A percentile compares a stretch with the other conserved stretches of the same genome.
phyloP scores from a whole-genome alignment of 2,329 filamentous ascomycete genomes.

The Neopestalotiopsis rosae region DNA sequence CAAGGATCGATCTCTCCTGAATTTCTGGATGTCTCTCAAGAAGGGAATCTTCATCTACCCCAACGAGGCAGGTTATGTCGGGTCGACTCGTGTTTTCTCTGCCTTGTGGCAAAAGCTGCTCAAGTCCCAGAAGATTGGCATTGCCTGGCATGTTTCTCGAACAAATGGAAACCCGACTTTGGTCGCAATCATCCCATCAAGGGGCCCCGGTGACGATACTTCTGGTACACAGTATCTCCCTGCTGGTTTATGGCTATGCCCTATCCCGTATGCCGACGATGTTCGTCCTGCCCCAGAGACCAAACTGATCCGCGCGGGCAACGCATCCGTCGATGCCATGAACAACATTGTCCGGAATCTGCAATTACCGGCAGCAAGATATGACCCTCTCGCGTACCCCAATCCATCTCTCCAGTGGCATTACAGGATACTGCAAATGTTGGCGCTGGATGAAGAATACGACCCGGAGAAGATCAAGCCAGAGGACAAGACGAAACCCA shows the following conservation, averaged over 20 bases:
- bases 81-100: constrained; percentile 91
- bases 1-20: constrained; percentile 77
- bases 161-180: constrained; percentile 80
- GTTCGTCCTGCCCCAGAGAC: constrained; percentile 73
- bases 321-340: constrained; percentile 81
- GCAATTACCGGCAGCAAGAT: constrained; percentile 84
- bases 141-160: constrained; percentile 90
- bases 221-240: constrained; percentile 74
- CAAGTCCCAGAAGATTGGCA: constrained; percentile 77
- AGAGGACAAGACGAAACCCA: constrained; percentile 82
- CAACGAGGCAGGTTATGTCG: constrained; percentile 86
- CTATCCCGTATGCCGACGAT: constrained; percentile 89
- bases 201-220: constrained; percentile 66
- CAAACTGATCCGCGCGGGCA: constrained; percentile 50
- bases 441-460: constrained; percentile 91
- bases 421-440: constrained; percentile 89
- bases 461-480: constrained; percentile 61
- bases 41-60: constrained; percentile 94
- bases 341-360: constrained; percentile 81
- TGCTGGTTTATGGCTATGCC: constrained; percentile 86
- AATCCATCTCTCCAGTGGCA: constrained; percentile 97
- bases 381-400: constrained; percentile 85
- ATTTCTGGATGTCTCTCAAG: constrained; percentile 83
- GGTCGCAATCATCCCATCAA: constrained; percentile 81
- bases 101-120: constrained; percentile 88